Conservation (phyloP, 371 early-diverging fungal species). For the Mortierella sp. region DNA sequence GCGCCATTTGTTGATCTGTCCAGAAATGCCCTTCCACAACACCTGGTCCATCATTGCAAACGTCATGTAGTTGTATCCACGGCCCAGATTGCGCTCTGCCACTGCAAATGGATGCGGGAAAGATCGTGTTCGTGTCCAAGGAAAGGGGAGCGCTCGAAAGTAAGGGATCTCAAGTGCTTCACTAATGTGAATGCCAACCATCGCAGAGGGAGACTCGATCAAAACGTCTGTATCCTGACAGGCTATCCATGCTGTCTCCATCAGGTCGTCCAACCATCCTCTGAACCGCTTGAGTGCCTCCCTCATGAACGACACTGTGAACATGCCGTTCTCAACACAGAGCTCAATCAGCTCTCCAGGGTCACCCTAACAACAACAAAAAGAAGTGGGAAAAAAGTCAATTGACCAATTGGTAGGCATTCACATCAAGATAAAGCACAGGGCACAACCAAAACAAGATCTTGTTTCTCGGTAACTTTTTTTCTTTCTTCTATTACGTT, state of each 20-base stretch:
- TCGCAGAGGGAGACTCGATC: slow-evolving; percentile 84
- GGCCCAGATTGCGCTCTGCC: slow-evolving; percentile 73
- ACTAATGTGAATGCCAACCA: slow-evolving; percentile 87
- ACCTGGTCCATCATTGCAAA: slow-evolving; percentile 85
- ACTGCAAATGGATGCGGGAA: slow-evolving; percentile 91
- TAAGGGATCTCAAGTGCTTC: slow-evolving; percentile 82
- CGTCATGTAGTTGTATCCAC: slow-evolving; percentile 86
- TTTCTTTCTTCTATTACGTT: slow-evolving; percentile 73
- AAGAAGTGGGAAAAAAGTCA: background rate
- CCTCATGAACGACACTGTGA: slow-evolving; percentile 79
- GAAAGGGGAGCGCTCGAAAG: slow-evolving; percentile 85
- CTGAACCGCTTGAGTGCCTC: slow-evolving; percentile 79
- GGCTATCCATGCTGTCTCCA: slow-evolving; percentile 76
- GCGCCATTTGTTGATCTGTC: slow-evolving; percentile 78
- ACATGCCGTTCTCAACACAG: slow-evolving; percentile 87
- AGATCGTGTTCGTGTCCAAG: slow-evolving; percentile 84
- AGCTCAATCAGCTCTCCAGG: slow-evolving; percentile 62
- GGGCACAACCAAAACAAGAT: background rate
- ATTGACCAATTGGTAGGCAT: background rate
- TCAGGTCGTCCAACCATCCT: slow-evolving; percentile 82
- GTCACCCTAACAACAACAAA: slow-evolving; percentile 56
- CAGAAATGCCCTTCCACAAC: slow-evolving; percentile 78
- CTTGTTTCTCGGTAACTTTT: slow-evolving; percentile 40
- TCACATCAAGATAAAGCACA: background rate
- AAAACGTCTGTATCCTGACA: slow-evolving; percentile 82